Percentiles rank a stretch among this genome's conserved stretches.
Evolutionary conservation across 768 basidiomycete species (phyloP).

Genomic region (Panaeolus cyanescens): DNA sequence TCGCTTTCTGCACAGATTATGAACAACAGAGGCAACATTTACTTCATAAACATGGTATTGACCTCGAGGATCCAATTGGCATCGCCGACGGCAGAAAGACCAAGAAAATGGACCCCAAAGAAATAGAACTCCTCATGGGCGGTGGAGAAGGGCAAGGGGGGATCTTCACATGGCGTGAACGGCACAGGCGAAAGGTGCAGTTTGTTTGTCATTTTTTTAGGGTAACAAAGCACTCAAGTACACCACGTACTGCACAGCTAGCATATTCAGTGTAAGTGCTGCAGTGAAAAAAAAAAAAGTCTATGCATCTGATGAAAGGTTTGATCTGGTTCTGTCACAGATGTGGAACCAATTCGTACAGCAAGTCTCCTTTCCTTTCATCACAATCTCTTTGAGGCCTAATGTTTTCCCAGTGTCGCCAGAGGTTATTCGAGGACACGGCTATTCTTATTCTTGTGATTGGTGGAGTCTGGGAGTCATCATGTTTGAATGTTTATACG

Average conservation of each 20-base stretch:
- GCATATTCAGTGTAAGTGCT: slow-evolving; percentile 84
- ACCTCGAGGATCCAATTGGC: slow-evolving; percentile 79
- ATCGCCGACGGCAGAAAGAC: slow-evolving; percentile 71
- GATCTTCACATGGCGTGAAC: slow-evolving; percentile 95
- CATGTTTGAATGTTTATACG: slow-evolving; percentile 94
- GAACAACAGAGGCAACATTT: slow-evolving; percentile 90
- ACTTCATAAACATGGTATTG: slow-evolving; percentile 91
- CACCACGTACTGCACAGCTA: slow-evolving; percentile 54
- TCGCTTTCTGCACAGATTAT: slow-evolving; percentile 61
- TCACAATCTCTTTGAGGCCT: slow-evolving; percentile 21
- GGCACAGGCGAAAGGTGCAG: slow-evolving; percentile 83
- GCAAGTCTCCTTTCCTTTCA: slow-evolving; percentile 46
- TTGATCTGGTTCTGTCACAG: slow-evolving; percentile 40
- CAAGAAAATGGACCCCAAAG: slow-evolving; percentile 77
- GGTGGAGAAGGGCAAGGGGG: slow-evolving; percentile 79
- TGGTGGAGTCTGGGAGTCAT: slow-evolving; percentile 99
- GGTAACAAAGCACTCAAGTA: too few species aligned
- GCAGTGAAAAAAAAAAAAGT: too few species aligned
- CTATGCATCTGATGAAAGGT: slow-evolving; percentile 10
- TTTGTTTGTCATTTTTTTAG: slow-evolving; percentile 24
- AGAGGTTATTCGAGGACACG: slow-evolving; percentile 87
- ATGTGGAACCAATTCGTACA: slow-evolving; percentile 86
- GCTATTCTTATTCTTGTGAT: slow-evolving; percentile 93
- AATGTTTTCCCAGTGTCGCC: slow-evolving; percentile 68
- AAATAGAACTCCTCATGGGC: slow-evolving; percentile 84